A percentile compares a stretch with the other conserved stretches of the same genome.
phyloP scores from a whole-genome alignment of 345 rosid genomes.

The Rubroshorea leprosula region DNA sequence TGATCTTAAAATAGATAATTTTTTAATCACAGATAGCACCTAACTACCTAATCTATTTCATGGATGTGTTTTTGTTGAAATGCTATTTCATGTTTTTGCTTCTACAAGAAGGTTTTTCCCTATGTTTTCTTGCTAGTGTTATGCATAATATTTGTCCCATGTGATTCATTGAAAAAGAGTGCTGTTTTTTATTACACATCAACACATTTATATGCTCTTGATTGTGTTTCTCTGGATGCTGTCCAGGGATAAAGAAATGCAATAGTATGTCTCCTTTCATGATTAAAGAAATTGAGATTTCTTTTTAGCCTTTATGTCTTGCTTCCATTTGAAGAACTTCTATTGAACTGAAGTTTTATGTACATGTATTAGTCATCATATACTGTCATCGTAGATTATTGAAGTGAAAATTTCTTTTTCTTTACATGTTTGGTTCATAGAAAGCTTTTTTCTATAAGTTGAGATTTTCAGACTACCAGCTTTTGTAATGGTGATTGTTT shows the following conservation, averaged over 20 bases:
- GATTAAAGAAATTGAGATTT: not conserved
- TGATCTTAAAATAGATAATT: too few species aligned
- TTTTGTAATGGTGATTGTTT: not conserved
- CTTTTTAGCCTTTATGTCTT: not conserved
- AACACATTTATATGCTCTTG: not conserved
- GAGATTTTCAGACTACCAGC: not conserved
- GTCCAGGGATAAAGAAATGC: too few species aligned
- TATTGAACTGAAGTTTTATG: not conserved
- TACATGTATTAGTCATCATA: not conserved
- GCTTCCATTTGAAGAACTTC: not conserved
- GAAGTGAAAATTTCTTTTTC: too few species aligned
- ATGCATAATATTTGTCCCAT: not conserved
- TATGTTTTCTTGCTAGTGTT: conserved; percentile 10
- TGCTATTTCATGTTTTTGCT: too few species aligned
- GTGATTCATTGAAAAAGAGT: not conserved
- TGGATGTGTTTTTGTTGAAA: too few species aligned
- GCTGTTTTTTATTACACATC: not conserved
- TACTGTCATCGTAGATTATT: not conserved
- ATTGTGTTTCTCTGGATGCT: not conserved
- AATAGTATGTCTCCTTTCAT: not conserved
- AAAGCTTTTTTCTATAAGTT: too few species aligned
- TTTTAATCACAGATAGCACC: too few species aligned
- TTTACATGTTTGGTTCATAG: not conserved
- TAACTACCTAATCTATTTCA: too few species aligned
- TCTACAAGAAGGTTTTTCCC: not conserved